Evolutionary conservation across 2,329 filamentous ascomycete genomes (phyloP), one percentile per base, ranked within the genome.

Genomic region (Claviceps monticola): DNA sequence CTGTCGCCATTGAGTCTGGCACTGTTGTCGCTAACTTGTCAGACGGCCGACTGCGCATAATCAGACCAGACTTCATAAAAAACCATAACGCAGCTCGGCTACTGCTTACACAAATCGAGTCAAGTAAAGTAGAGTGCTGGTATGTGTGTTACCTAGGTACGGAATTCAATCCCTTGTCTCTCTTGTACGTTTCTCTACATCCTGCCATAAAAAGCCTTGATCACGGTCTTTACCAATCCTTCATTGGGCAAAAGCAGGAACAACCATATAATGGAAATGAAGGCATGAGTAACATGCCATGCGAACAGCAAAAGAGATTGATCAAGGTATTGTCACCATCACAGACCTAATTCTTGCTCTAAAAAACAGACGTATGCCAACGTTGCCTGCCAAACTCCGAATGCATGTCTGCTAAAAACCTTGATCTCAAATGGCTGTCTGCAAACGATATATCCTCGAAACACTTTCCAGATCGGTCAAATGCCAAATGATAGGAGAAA

Each of bases 341-440:
- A 37, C 29, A 34, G 29, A 34, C 23, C 17, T 17, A 34, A 19
- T 48, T 48, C 37, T 44, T 49, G 39, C 48, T 49, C 48, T 49
- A 49, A 49, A 49, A 43, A 48, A 26, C 39, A 44, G 23, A 43
- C 39, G 42, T 44, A 43, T 46, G 37, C 29, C 50, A 53, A 50
- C 52, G 41, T 51, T 56, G 11, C 53, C 55, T 51, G 49, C 54
- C 49, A 57, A 57, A 57, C 56, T 55, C 55, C 56, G 45, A 53
- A 44, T 54, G 43, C 48, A 53, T 50, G 47, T 37, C 37, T 44
- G 38, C 46, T 43, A 38, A 47, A 29, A 36, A 38, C 53, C 47
- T 38, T 39, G 21, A 29, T 29, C 13, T 41, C 51, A 48, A 44
- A 48, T 36, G 42, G 44, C 34, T 13, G 52, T 48, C 19, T 41